Evolutionary conservation across 1,139 yeast genomes (phyloP).

Genomic region (Kurtzmaniella quercitrusa): DNA sequence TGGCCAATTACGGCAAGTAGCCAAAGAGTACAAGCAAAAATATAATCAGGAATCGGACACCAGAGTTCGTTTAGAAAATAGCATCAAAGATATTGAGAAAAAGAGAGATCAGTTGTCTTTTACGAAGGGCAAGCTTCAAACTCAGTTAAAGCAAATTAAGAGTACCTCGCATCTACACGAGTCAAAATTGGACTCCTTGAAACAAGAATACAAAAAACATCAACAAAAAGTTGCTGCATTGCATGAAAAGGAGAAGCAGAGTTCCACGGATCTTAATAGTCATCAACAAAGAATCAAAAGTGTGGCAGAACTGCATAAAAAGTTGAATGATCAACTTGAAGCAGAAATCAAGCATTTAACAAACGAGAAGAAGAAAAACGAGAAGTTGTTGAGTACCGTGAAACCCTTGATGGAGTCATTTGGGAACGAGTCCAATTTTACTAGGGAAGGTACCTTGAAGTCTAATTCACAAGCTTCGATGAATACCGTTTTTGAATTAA

Average conservation of each 20-base stretch:
- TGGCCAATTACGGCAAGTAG: constrained; percentile 17
- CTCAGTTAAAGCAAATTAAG: constrained; percentile 22
- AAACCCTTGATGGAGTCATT: constrained; percentile 28
- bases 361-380: constrained; percentile 26
- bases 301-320: constrained; percentile 14
- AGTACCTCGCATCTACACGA: constrained; percentile 16
- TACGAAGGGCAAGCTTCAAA: constrained; percentile 30
- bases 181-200: constrained; percentile 23
- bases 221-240: constrained; percentile 15
- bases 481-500: constrained; percentile 20
- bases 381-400: constrained; percentile 15
- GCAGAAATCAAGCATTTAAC: constrained; percentile 19
- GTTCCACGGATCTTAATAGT: not conserved
- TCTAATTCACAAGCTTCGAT: constrained; percentile 25
- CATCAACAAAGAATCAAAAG: constrained; percentile 11
- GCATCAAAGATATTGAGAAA: constrained; percentile 32
- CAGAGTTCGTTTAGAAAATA: constrained; percentile 27
- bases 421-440: constrained; percentile 20
- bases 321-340: constrained; percentile 23
- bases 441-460: constrained; percentile 31
- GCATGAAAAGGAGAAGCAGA: constrained; percentile 18
- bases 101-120: constrained; percentile 27
- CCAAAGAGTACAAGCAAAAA: constrained; percentile 21
- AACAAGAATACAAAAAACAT: constrained; percentile 19
- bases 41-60: constrained; percentile 30